Percentiles rank a stretch among this genome's conserved stretches.
Evolutionary conservation across 495 filamentous ascomycete species (phyloP).

Genomic region (Tetracladium setigerum): DNA sequence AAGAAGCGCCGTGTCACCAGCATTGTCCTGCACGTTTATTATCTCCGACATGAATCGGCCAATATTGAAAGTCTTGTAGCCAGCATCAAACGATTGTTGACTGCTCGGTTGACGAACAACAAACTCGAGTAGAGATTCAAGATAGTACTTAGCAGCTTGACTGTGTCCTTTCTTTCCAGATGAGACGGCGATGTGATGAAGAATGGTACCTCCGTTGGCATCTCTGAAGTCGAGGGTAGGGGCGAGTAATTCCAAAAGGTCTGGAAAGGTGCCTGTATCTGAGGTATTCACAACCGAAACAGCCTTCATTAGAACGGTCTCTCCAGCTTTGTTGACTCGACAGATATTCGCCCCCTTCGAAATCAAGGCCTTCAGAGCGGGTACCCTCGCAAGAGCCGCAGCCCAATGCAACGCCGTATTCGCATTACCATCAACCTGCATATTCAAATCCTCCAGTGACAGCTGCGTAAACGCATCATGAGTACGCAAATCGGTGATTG

Average conservation of each 20-base stretch:
- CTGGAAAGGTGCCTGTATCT: slow-evolving; percentile 71
- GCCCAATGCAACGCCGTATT: slow-evolving; percentile 96
- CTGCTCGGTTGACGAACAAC: slow-evolving; percentile 71
- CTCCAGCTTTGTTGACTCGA: slow-evolving; percentile 78
- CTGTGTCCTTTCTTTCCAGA: slow-evolving; percentile 87
- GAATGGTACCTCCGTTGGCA: slow-evolving; percentile 77
- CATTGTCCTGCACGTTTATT: slow-evolving; percentile 86
- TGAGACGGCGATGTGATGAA: slow-evolving; percentile 93
- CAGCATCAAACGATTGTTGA: slow-evolving; percentile 36
- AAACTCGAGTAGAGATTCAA: slow-evolving; percentile 88
- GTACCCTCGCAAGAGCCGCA: slow-evolving; percentile 83
- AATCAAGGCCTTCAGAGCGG: slow-evolving; percentile 72
- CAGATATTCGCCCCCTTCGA: slow-evolving; percentile 76
- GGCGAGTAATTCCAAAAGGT: slow-evolving; percentile 78
- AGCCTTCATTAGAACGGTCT: slow-evolving; percentile 85
- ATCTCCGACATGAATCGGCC: slow-evolving; percentile 92
- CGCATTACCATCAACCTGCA: slow-evolving; percentile 76
- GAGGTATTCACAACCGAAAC: slow-evolving; percentile 85
- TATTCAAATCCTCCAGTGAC: slow-evolving; percentile 76
- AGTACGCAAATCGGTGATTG: slow-evolving; percentile 48
- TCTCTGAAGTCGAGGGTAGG: slow-evolving; percentile 89
- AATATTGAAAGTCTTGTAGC: slow-evolving; percentile 62
- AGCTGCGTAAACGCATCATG: slow-evolving; percentile 62
- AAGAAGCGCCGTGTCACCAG: slow-evolving; percentile 90
- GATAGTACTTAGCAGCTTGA: slow-evolving; percentile 80